Percentiles rank a stretch among this genome's conserved stretches.
Conservation (phyloP, 2,329 filamentous ascomycete genomes). For the Harringtonia aguacate region DNA sequence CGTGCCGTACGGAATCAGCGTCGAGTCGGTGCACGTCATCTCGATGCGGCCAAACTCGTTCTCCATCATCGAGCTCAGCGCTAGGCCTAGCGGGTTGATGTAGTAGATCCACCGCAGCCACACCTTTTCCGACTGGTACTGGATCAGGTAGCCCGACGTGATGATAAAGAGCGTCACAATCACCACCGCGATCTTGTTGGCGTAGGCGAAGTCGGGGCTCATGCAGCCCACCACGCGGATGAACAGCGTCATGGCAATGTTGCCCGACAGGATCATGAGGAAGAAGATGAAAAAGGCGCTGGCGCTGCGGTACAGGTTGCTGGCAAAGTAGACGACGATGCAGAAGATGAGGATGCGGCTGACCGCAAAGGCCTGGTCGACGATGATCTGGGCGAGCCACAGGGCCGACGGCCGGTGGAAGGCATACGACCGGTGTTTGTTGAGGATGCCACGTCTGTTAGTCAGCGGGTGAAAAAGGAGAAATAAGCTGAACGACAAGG, state of each 20-base stretch:
- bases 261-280: constrained; percentile 56
- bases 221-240: constrained; percentile 66
- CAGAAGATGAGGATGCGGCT: constrained; percentile 62
- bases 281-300: constrained; percentile 72
- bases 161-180: constrained; percentile 74
- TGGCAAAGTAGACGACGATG: constrained; percentile 74
- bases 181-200: constrained; percentile 70
- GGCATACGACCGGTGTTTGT: constrained; percentile 74
- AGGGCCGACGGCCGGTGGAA: constrained; percentile 75
- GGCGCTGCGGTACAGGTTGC: constrained; percentile 53
- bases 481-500: no score
- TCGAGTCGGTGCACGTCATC: constrained; percentile 57
- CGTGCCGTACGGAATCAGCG: constrained; percentile 59
- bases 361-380: constrained; percentile 64
- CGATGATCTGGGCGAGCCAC: constrained; percentile 74
- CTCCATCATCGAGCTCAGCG: constrained; percentile 71
- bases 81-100: constrained; percentile 61
- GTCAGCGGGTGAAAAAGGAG: no score
- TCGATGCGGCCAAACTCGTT: constrained; percentile 69
- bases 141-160: constrained; percentile 75
- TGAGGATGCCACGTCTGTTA: constrained; percentile 59
- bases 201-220: constrained; percentile 74
- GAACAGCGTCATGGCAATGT: constrained; percentile 65
- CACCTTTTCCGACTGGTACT: constrained; percentile 61
- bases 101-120: constrained; percentile 77